Evolutionary conservation across 331 rosid genomes (phyloP), one percentile per base, ranked within the genome.

Genomic region (Malus hybrid): DNA sequence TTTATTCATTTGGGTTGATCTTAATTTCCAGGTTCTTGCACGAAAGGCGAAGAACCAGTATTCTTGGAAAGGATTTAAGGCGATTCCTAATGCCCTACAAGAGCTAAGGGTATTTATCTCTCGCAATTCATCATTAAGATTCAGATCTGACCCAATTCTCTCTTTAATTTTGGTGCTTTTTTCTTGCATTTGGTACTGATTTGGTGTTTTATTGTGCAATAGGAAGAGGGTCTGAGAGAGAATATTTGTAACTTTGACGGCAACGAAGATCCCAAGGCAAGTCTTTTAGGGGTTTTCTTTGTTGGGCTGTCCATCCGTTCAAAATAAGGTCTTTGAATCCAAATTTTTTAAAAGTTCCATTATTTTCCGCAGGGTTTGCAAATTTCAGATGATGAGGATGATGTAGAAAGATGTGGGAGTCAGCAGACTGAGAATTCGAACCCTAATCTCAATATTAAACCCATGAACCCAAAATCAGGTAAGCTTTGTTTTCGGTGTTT

Each of bases 11-110:
- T 59, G 36, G 59, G 70, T 31, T 67, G 32, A 18, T n/a, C 60
- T 77, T 18, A 5, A 31, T 54, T 64, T 52, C 14, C 44, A 90
- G 98, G 93, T 93, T 69, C 89, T 93, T 32, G 75, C 92, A 1
- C 87, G 97, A 56, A 92, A 87, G 72, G 97, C 93, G 0, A 94
- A 94, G 89, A 92, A 94, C 78, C 99, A 94, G 42, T 94, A 94
- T 54, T 81, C 87, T 4, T 94, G 97, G 98, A 93, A 82, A 70
- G 98, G 97, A 2, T 93, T 88, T 78, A 87, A 33, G 7, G 98
- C 96, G 13, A 87, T 92, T 42, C 91, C 96, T 0, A 71, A 44
- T 3, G 88, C 95, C 60, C 76, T 94, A 0, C 75, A 77, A 62
- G 81, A 94, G 76, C 95, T 94, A 7, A 90, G 90, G 86, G 98